Conservation (phyloP, 2,329 filamentous ascomycete genomes). For the Fusarium gaditjirri region DNA sequence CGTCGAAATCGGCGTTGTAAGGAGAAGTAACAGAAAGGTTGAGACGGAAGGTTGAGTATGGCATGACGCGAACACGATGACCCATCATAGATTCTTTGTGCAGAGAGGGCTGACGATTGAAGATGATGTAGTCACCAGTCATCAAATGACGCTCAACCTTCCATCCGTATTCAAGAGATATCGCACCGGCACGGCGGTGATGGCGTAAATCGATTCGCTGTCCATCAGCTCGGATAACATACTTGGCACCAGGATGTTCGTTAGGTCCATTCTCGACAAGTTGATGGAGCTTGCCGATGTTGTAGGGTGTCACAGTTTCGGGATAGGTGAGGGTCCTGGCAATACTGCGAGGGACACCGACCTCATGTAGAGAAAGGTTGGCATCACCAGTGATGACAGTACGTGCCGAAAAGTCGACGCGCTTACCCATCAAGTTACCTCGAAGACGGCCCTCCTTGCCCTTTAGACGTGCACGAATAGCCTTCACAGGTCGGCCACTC, state of each 20-base stretch:
- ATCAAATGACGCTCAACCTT: constrained; percentile 98
- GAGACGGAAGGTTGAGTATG: constrained; percentile 97
- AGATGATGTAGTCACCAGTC: constrained; percentile 97
- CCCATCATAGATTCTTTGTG: constrained; percentile 99
- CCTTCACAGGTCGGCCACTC: constrained; percentile 95
- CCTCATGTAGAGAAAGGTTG: constrained; percentile 94
- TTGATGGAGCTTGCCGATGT: constrained; percentile 90
- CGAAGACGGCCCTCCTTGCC: constrained; percentile 98
- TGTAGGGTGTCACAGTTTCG: constrained; percentile 97
- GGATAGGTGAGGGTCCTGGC: constrained; percentile 94
- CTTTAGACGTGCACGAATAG: constrained; percentile 96
- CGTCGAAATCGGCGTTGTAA: constrained; percentile 99
- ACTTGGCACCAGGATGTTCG: constrained; percentile 94
- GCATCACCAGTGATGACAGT: constrained; percentile 99
- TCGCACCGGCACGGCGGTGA: constrained; percentile 86
- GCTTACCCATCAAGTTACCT: constrained; percentile 99
- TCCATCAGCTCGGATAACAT: constrained; percentile 93
- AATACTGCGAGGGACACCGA: constrained; percentile 94
- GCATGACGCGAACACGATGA: constrained; percentile 97
- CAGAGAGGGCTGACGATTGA: constrained; percentile 98
- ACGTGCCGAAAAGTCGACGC: constrained; percentile 98
- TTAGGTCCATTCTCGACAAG: constrained; percentile 94
- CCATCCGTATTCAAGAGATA: constrained; percentile 94
- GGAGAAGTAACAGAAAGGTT: constrained; percentile 98
- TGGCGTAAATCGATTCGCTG: constrained; percentile 95